Base-by-base conservation (phyloP, 371 early-diverging fungal genomes). In the Apophysomyces trapeziformis region DNA sequence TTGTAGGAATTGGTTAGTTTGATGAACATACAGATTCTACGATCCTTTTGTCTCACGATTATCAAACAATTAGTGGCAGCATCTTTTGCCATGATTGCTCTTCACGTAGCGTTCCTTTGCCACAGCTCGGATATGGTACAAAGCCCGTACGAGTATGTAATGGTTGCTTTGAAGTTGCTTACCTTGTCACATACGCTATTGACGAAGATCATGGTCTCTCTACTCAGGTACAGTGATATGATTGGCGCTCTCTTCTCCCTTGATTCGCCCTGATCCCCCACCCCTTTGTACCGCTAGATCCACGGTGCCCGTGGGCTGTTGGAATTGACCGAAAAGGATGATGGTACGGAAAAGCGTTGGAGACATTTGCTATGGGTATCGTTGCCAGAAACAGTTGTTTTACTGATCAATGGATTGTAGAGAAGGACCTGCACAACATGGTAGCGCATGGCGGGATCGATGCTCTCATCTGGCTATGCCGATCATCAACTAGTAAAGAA, bases 1-100 rank as follows among this genome's bases (percentile, higher is more conserved):
- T 58, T 89, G 89, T 67, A 72, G 89, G 56, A 85, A 86, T 73
- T 89, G 89, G 89, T 89, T 82, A 69, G 14, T 32, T 39, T 43
- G 43, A 6, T 50, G 36, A 36, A 26, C 32, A 26, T 6, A 21
- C 38, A 32, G 18, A n/a, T 36, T 18, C 35, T 38, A 41, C 16
- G 56, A 32, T 43, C 16, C 32, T n/a, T 12, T 47, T 57, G 8
- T 21, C 18, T 50, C 9, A 38, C 37, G 32, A 2, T 35, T 32
- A 9, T 9, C 26, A 45, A 1, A 14, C 39, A 16, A n/a, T 41
- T 69, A 89, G 89, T 67, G 89, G 89, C 4, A 84, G 81, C 57
- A 85, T 89, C 46, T 83, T 86, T 61, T 89, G 89, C 58, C 84
- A 89, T 50, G 87, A 86, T 11, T 86, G 87, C 62, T 84, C 87